Percentiles rank a stretch among this genome's conserved stretches.
phyloP scores from a whole-genome alignment of 2,329 filamentous ascomycete genomes.

The Fusarium verrucosum region DNA sequence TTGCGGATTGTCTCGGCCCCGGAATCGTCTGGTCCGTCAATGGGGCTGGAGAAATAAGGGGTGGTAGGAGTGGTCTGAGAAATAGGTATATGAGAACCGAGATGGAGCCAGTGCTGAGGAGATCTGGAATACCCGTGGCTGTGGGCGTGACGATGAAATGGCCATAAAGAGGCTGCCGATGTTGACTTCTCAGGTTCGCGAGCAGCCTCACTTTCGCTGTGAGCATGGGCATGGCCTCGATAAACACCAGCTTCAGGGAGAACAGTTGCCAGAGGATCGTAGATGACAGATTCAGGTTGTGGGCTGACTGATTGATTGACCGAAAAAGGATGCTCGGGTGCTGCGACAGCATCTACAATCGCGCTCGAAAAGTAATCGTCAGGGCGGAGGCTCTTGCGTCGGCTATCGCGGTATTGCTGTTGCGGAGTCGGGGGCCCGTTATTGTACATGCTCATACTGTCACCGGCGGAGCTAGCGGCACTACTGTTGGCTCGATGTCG shows the following conservation, averaged over 20 bases:
- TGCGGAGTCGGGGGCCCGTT: conserved; percentile 61
- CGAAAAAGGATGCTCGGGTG: conserved; percentile 39
- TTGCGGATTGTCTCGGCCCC: conserved; percentile 48
- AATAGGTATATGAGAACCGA: conserved; percentile 43
- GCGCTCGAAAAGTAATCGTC: conserved; percentile 63
- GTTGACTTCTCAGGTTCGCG: conserved; percentile 38
- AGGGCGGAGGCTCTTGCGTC: conserved; percentile 63
- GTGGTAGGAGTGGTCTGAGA: conserved; percentile 49
- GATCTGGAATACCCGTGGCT: conserved; percentile 55
- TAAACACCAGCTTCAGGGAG: conserved; percentile 44
- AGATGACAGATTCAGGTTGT: conserved; percentile 44
- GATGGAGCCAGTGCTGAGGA: conserved; percentile 52
- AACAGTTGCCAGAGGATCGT: conserved; percentile 55
- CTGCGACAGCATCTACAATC: conserved; percentile 47
- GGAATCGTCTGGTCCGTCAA: conserved; percentile 56
- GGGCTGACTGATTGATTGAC: conserved; percentile 40
- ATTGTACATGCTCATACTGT: conserved; percentile 59
- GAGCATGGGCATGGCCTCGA: conserved; percentile 40
- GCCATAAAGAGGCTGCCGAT: conserved; percentile 43
- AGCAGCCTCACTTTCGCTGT: conserved; percentile 42
- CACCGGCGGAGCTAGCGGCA: conserved; percentile 70
- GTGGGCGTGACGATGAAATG: conserved; percentile 53
- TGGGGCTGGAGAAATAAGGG: conserved; percentile 49
- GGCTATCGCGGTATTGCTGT: conserved; percentile 56
- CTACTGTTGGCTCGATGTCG: conserved; percentile 69